These are phyloP conservation scores for Metschnikowia koreensis DNA, from an alignment of 805 yeast species.

Conservation along the genomic window DNA sequence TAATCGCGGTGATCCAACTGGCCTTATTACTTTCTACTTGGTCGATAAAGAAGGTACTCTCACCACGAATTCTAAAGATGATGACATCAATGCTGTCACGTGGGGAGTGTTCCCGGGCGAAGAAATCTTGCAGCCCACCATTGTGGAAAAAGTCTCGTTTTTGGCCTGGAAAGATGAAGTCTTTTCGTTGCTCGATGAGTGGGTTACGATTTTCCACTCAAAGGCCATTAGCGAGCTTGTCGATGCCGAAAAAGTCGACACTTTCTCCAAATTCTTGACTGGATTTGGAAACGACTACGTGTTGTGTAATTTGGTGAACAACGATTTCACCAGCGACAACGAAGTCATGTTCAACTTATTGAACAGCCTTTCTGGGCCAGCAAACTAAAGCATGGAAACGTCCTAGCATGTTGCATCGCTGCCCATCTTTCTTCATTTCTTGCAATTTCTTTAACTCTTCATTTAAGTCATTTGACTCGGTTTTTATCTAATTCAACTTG, in stretches of 20 bases:
- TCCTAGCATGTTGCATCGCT: slow-evolving; percentile 6
- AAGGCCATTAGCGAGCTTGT: slow-evolving; percentile 33
- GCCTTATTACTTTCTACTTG: slow-evolving; percentile 72
- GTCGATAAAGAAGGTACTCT: slow-evolving; percentile 59
- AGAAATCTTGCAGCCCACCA: slow-evolving; percentile 92
- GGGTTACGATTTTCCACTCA: slow-evolving; percentile 57
- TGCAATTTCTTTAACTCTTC: not conserved
- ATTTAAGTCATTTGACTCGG: slow-evolving; percentile 10
- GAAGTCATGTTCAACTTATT: slow-evolving; percentile 58
- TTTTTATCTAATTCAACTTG: slow-evolving; percentile 24
- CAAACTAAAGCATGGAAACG: slow-evolving; percentile 1
- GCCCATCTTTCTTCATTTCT: slow-evolving; percentile 9
- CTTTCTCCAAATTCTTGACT: slow-evolving; percentile 43
- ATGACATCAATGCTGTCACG: slow-evolving; percentile 89
- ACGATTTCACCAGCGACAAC: slow-evolving; percentile 62
- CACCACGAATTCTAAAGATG: slow-evolving; percentile 66
- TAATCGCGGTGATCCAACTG: slow-evolving; percentile 38
- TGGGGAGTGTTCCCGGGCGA: slow-evolving; percentile 96
- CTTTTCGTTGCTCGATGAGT: slow-evolving; percentile 75
- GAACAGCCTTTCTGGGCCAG: slow-evolving; percentile 21
- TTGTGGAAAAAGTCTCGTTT: slow-evolving; percentile 88
- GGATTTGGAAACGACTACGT: slow-evolving; percentile 57
- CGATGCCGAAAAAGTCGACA: slow-evolving; percentile 28
- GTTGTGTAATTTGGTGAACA: slow-evolving; percentile 86
- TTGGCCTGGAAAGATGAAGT: slow-evolving; percentile 98